phyloP scores from a whole-genome alignment of 2,329 filamentous ascomycete genomes.

The Chaetomium sp. region DNA sequence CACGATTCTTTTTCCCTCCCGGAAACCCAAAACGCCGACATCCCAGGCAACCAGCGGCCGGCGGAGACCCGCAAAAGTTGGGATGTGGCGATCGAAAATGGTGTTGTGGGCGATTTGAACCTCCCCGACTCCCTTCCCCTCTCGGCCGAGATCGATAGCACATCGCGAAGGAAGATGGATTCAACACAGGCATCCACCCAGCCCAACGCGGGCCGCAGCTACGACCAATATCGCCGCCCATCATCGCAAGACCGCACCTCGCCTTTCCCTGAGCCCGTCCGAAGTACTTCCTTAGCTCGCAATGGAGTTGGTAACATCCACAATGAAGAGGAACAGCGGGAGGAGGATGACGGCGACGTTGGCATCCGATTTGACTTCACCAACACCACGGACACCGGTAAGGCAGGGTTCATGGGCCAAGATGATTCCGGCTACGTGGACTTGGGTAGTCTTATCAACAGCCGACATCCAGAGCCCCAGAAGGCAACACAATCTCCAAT shows the following conservation, averaged over 20 bases:
- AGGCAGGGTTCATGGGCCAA: slow-evolving; percentile 26
- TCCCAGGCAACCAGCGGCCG: neutral
- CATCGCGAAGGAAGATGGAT: slow-evolving; percentile 33
- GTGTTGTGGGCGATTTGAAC: slow-evolving; percentile 1
- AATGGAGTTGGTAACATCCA: no score
- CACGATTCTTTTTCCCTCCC: slow-evolving; percentile 4
- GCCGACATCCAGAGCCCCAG: slow-evolving; percentile 5
- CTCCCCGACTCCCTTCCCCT: slow-evolving; percentile 6
- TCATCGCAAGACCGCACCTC: slow-evolving; percentile 13
- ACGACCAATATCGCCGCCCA: slow-evolving; percentile 36
- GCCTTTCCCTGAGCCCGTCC: slow-evolving; percentile 13
- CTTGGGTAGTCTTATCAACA: slow-evolving; percentile 13
- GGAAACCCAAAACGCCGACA: slow-evolving; percentile 1
- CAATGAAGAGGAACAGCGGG: slow-evolving; percentile 24
- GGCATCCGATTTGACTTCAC: slow-evolving; percentile 41
- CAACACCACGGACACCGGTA: slow-evolving; percentile 32
- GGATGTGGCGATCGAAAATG: slow-evolving; percentile 4
- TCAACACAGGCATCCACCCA: slow-evolving; percentile 51
- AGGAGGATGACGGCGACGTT: slow-evolving; percentile 42
- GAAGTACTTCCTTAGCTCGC: slow-evolving; percentile 11
- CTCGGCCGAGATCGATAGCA: neutral
- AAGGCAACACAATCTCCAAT: slow-evolving; percentile 10
- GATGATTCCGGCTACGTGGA: slow-evolving; percentile 30
- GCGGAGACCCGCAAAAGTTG: neutral
- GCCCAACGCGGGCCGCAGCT: slow-evolving; percentile 50